A percentile compares a stretch with the other conserved stretches of the same genome.
phyloP scores from a whole-genome alignment of 192 early-diverging fungal species.

The Phycomyces nitens region DNA sequence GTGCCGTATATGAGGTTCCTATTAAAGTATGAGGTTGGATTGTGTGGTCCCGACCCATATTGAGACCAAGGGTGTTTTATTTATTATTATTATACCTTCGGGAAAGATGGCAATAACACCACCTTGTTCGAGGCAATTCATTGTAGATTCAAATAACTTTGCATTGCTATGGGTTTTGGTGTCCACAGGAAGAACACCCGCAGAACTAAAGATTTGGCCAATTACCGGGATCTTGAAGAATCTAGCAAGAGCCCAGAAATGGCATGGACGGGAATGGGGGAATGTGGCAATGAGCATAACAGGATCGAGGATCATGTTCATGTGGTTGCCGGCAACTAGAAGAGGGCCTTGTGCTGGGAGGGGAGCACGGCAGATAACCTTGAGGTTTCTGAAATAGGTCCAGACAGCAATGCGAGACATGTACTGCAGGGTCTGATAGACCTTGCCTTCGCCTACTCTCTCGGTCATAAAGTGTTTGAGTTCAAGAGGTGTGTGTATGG shows the following conservation, averaged over 20 bases:
- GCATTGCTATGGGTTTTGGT: constrained; percentile 43
- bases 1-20: constrained; percentile 45
- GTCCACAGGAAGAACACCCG: constrained; percentile 49
- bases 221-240: constrained; percentile 40
- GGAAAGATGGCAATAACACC: constrained; percentile 48
- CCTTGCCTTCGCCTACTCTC: constrained; percentile 30
- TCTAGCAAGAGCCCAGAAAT: constrained; percentile 49
- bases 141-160: constrained; percentile 39
- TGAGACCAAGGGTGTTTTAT: too few species aligned
- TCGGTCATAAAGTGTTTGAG: background rate
- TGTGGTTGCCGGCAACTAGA: constrained; percentile 35
- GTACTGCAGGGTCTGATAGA: constrained; percentile 20
- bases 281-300: constrained; percentile 41
- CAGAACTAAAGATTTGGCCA: constrained; percentile 26
- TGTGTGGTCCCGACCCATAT: too few species aligned
- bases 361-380: constrained; percentile 23
- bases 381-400: constrained; percentile 38
- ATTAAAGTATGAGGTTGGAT: background rate
- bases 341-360: constrained; percentile 37
- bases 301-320: constrained; percentile 52
- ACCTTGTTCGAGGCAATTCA: constrained; percentile 35
- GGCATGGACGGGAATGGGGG: constrained; percentile 43
- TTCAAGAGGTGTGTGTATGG: background rate
- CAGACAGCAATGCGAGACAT: constrained; percentile 26
- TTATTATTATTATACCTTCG: constrained; percentile 33